Conservation (phyloP, 305 asterid genomes). For the Fraxinus ornus region DNA sequence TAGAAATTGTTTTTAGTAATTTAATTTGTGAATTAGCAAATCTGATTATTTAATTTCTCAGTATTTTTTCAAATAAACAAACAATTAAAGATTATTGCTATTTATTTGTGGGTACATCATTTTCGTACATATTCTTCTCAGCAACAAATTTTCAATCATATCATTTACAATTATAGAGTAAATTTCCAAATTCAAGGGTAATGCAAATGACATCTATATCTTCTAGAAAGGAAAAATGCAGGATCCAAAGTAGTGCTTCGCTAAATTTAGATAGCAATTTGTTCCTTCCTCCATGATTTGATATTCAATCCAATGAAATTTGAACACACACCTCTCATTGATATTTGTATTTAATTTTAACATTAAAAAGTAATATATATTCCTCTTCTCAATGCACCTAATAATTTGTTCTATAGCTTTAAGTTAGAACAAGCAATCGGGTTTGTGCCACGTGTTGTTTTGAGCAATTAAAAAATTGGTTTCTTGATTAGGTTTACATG, state of each 20-base stretch:
- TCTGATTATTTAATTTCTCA: too few relatives aligned
- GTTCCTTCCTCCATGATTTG: conserved; percentile 8
- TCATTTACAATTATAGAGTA: not conserved
- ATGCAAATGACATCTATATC: not conserved
- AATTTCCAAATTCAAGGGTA: not conserved
- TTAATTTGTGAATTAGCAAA: not conserved
- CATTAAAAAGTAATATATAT: not conserved
- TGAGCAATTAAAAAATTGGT: not conserved
- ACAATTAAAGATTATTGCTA: not conserved
- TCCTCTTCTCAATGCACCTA: not conserved
- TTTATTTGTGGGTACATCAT: not conserved
- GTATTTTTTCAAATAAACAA: too few relatives aligned
- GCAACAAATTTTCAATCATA: not conserved
- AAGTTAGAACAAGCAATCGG: not conserved
- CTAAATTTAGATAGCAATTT: conserved; percentile 11
- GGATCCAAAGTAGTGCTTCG: not conserved
- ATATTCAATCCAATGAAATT: not conserved
- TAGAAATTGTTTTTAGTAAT: not conserved
- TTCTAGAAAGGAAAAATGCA: not conserved
- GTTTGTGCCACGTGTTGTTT: conserved; percentile 10
- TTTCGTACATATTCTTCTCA: not conserved
- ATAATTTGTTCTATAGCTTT: not conserved
- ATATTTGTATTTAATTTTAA: not conserved
- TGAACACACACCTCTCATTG: not conserved
- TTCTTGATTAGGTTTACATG: not conserved